Evolutionary conservation across 2,329 filamentous ascomycete genomes (phyloP).

Genomic region (Aspergillus awamori): DNA sequence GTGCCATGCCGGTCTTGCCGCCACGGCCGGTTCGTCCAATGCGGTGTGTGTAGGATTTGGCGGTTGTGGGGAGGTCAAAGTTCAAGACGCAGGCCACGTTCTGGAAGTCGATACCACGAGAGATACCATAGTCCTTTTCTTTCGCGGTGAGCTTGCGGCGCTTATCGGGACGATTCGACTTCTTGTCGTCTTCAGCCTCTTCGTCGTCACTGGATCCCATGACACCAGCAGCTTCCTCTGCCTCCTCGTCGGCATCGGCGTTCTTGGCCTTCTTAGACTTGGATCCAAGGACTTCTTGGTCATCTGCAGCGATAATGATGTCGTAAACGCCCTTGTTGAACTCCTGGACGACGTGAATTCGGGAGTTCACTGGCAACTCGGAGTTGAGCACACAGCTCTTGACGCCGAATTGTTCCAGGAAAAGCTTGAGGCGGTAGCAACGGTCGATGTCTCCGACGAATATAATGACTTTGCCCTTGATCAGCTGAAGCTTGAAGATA

Average conservation of each 20-base stretch:
- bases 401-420: constrained; percentile 95
- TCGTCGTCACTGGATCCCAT: constrained; percentile 45
- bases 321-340: constrained; percentile 98
- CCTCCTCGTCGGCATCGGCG: constrained; percentile 25
- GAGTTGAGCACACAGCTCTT: constrained; percentile 92
- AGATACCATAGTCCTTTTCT: constrained; percentile 92
- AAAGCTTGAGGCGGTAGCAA: constrained; percentile 91
- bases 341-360: constrained; percentile 92
- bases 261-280: constrained; percentile 35
- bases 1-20: constrained; percentile 86
- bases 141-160: constrained; percentile 68
- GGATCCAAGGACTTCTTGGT: constrained; percentile 76
- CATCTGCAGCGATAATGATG: constrained; percentile 95
- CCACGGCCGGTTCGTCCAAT: constrained; percentile 92
- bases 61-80: constrained; percentile 87
- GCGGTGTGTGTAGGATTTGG: constrained; percentile 94
- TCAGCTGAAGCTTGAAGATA: constrained; percentile 90
- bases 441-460: constrained; percentile 85
- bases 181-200: constrained; percentile 35
- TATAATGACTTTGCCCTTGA: constrained; percentile 88
- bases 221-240: constrained; percentile 33
- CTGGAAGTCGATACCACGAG: constrained; percentile 93
- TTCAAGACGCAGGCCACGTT: constrained; percentile 94
- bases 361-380: constrained; percentile 87
- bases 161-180: constrained; percentile 47